These are phyloP conservation scores for Fraxinus sp. DNA, from an alignment of 305 asterid species.

Conservation along the genomic window DNA sequence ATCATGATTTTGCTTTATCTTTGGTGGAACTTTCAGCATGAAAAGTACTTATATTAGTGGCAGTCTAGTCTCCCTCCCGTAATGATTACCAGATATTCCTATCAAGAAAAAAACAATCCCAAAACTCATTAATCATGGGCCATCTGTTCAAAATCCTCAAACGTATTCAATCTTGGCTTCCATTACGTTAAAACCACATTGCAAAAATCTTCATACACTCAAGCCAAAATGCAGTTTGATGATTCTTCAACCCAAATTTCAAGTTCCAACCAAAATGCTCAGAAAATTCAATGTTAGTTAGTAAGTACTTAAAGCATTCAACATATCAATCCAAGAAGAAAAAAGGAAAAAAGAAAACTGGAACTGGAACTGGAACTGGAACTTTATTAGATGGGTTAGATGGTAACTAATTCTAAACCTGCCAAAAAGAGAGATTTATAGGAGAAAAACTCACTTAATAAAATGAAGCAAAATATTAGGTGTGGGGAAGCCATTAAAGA, in stretches of 20 bases:
- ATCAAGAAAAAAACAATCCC: background rate
- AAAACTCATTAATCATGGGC: background rate
- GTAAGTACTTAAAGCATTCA: background rate
- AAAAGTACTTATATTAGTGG: constrained; percentile 26
- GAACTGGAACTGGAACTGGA: background rate
- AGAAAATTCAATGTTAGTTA: background rate
- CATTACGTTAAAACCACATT: constrained; percentile 16
- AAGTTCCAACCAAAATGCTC: background rate
- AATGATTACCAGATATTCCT: constrained; percentile 11
- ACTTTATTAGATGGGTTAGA: constrained; percentile 31
- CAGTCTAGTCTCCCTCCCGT: constrained; percentile 40
- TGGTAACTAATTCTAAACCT: constrained; percentile 48
- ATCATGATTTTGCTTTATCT: constrained; percentile 26
- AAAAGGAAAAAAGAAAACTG: constrained; percentile 16
- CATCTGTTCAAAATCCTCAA: constrained; percentile 19
- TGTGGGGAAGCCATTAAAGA: constrained; percentile 76
- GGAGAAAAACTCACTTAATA: constrained; percentile 45
- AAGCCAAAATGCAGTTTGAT: constrained; percentile 7
- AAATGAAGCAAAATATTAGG: constrained; percentile 40
- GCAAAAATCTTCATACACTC: constrained; percentile 22
- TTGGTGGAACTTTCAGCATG: background rate
- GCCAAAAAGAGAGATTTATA: constrained; percentile 54
- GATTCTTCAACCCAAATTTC: background rate
- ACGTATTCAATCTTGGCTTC: constrained; percentile 25
- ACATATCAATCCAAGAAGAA: constrained; percentile 1